Base-by-base conservation (phyloP, 768 basidiomycete species). In the Mycena kentingensis region DNA sequence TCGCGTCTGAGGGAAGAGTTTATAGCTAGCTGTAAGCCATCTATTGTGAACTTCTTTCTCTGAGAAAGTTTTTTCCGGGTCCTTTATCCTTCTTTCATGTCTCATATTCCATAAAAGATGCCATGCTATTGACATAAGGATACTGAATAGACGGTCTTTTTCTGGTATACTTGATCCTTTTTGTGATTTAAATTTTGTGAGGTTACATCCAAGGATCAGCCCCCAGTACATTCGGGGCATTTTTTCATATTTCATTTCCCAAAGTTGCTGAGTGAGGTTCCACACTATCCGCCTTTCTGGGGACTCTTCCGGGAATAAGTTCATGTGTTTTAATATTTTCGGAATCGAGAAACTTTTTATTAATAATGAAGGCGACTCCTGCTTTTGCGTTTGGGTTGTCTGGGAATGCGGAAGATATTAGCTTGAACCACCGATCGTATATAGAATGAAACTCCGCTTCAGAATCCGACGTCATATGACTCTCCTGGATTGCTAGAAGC, bases 21-120 rank as follows among this genome's bases (percentile, higher is more conserved):
- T 11, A 50, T 41, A 12, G 19, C n/a, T n/a, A n/a, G n/a, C 25
- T 19, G 18, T 42, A 27, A 50, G 24, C 49, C 49, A 50, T 31
- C 32, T 12, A 27, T 50, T 50, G n/a, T 50, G 38, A 29, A 44
- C 18, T 44, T 44, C 42, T 12, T 12, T 15, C 11, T 24, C 21
- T 24, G 11, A 8, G 21, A 24, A 28, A 6, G 7, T 11, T 21
- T 44, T 44, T 10, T 24, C 42, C 5, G 42, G 42, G 21, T 5
- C 15, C 7, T 44, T 11, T 24, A 44, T 22, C 12, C 21, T 8
- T 24, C 42, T 5, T 12, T 44, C 42, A 18, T 7, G 11, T 24
- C 42, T 5, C 22, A 44, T 24, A 18, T 24, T 24, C 42, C 42
- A 44, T 13, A 44, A 22, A 10, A 44, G 19, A 28, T 44, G 21